Evolutionary conservation across 345 rosid species (phyloP), one percentile per base, ranked within the genome.

Genomic region (Noccaea bulbosa): DNA sequence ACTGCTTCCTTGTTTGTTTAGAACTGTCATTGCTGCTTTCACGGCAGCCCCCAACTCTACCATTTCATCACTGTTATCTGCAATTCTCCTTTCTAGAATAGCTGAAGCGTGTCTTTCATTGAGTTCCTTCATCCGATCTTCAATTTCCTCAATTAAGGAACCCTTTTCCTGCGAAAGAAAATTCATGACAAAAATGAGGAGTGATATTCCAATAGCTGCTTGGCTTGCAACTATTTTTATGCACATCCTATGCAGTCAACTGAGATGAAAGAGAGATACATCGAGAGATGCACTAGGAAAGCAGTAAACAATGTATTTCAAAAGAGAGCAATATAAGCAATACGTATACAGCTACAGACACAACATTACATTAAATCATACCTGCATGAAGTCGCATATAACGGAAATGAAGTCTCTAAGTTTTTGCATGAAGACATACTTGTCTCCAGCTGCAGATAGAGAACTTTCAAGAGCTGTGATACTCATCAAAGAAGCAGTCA

Each of bases 401-500:
- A 87, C 90, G 84, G 99, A 87, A 82, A 94, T 80, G 82, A 84
- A 94, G 88, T 88, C 84, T 82, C 95, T 95, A 77, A 94, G 92
- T 86, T 89, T 89, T 86, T 94, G 98, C 99, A 89, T 87, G 88
- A 89, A 94, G 81, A 94, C 83, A 91, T 83, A 94, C 96, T 88
- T 91, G 88, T 94, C 98, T 82, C 92, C 92, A 65, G 98, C 96
- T 49, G 89, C 93, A 74, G 90, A 69, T 47, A 86, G 77, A 75
- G 96, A 82, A 62, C 79, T 85, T 65, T 94, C 98, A 65, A 91
- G 90, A 53, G 82, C 81, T 75, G 87, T 80, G 70, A 91, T 84
- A 77, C 84, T 86, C 81, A 86, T 67, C 67, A 91, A 85, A 1
- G 99, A 91, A 68, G 88, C 77, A 63, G 96, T 87, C 82, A 91